phyloP scores from a whole-genome alignment of 83 land plant species.

The Thuja plicata region DNA sequence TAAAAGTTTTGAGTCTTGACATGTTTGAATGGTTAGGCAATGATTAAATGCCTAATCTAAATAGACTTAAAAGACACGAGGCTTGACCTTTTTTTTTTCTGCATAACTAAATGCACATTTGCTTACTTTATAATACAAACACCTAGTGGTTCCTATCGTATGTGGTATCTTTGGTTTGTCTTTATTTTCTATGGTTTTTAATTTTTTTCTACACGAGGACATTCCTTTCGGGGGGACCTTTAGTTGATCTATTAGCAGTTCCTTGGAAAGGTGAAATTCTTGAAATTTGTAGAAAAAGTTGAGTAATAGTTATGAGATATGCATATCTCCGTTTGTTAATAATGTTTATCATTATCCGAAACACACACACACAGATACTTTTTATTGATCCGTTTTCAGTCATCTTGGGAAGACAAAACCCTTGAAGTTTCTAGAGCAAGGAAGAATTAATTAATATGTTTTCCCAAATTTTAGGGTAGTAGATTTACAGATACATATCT shows the following conservation, averaged over 20 bases:
- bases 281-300: no score
- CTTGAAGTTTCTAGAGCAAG: background rate
- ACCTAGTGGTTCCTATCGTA: background rate
- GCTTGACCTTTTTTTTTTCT: background rate
- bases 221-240: no score
- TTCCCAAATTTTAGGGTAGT: background rate
- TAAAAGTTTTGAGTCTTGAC: background rate
- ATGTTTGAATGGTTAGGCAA: background rate
- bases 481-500: background rate
- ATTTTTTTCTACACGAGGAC: background rate
- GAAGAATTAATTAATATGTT: no score
- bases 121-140: background rate
- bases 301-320: no score
- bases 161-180: background rate
- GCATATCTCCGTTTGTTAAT: no score
- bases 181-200: background rate
- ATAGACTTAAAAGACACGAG: background rate
- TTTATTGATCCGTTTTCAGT: no score
- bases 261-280: background rate
- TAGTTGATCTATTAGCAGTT: no score
- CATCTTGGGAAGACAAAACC: no score
- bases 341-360: no score
- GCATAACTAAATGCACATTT: background rate
- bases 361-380: no score
- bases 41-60: background rate